Evolutionary conservation across 768 basidiomycete species (phyloP).

Genomic region (Grammothele lineata): DNA sequence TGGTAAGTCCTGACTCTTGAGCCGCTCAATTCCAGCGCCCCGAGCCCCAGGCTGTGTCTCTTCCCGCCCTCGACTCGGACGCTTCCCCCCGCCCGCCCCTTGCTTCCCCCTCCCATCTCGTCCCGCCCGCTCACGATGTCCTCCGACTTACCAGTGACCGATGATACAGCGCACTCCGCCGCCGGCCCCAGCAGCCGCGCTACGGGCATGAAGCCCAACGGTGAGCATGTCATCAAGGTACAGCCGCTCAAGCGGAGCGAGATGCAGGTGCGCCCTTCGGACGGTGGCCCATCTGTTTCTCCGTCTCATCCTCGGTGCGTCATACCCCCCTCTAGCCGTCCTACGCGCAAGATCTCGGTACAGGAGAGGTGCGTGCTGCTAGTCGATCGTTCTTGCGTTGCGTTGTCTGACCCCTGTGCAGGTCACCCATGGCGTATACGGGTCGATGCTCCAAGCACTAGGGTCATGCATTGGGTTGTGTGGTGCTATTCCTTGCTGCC

Average conservation of each 20-base stretch:
- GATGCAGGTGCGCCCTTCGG: conserved; percentile 64
- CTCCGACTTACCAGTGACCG: conserved; percentile 50
- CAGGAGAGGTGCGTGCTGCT: conserved; percentile 40
- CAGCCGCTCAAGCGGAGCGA: conserved; percentile 81
- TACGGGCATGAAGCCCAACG: conserved; percentile 9
- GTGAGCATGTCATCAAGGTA: conserved; percentile 60
- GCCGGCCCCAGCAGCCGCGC: conserved; percentile 1
- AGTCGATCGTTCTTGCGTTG: neutral
- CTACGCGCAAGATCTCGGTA: conserved; percentile 87
- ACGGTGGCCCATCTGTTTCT: conserved; percentile 5
- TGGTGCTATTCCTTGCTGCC: conserved; percentile 83
- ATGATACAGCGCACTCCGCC: conserved; percentile 35
- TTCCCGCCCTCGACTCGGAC: neutral
- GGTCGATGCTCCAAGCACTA: conserved; percentile 69
- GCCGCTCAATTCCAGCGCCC: conserved; percentile 14
- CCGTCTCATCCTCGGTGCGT: conserved; percentile 3
- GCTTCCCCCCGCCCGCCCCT: conserved; percentile 4
- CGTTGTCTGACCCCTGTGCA: conserved; percentile 16
- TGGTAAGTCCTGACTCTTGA: conserved; percentile 68
- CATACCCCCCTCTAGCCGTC: conserved; percentile 76
- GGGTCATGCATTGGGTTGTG: conserved; percentile 62
- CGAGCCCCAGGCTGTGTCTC: neutral
- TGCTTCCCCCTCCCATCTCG: conserved; percentile 1
- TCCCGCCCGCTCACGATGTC: conserved; percentile 11
- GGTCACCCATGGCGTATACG: conserved; percentile 85